phyloP scores from a whole-genome alignment of 768 basidiomycete genomes.

The Clitopilus hobsonii region DNA sequence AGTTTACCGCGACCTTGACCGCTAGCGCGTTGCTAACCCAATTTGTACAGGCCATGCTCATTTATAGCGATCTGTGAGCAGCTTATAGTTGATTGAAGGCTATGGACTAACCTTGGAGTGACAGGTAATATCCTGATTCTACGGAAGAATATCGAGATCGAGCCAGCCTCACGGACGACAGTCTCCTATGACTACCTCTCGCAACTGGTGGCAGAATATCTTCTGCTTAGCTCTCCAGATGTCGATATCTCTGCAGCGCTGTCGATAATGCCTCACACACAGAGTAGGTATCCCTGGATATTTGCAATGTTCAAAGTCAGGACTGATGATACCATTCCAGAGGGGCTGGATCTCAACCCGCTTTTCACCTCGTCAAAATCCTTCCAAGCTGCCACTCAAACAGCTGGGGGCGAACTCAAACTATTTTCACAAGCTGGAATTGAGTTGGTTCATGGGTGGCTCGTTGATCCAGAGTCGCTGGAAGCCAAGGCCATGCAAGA shows the following conservation, averaged over 20 bases:
- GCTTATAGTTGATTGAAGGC: neutral
- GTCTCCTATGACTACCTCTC: conserved; percentile 87
- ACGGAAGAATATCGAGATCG: conserved; percentile 74
- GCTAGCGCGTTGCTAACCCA: conserved; percentile 1
- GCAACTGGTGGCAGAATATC: conserved; percentile 77
- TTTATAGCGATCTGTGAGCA: conserved; percentile 83
- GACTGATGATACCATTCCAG: conserved; percentile 26
- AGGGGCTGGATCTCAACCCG: conserved; percentile 89
- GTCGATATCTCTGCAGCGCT: conserved; percentile 69
- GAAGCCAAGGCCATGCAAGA: conserved; percentile 48
- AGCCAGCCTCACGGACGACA: conserved; percentile 55
- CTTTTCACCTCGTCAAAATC: conserved; percentile 65
- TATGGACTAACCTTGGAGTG: conserved; percentile 1
- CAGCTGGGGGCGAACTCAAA: conserved; percentile 71
- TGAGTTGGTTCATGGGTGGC: conserved; percentile 85
- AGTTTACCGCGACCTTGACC: conserved; percentile 9
- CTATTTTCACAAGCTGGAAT: conserved; percentile 84
- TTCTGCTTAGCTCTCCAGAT: conserved; percentile 54
- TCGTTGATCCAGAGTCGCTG: conserved; percentile 61
- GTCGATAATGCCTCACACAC: conserved; percentile 71
- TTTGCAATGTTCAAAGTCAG: neutral
- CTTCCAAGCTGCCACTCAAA: conserved; percentile 54
- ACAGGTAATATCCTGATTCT: conserved; percentile 86
- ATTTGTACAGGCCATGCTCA: conserved; percentile 67
- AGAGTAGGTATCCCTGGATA: conserved; percentile 58